Evolutionary conservation across 495 filamentous ascomycete genomes (phyloP).

Genomic region (Neurospora cerealis): DNA sequence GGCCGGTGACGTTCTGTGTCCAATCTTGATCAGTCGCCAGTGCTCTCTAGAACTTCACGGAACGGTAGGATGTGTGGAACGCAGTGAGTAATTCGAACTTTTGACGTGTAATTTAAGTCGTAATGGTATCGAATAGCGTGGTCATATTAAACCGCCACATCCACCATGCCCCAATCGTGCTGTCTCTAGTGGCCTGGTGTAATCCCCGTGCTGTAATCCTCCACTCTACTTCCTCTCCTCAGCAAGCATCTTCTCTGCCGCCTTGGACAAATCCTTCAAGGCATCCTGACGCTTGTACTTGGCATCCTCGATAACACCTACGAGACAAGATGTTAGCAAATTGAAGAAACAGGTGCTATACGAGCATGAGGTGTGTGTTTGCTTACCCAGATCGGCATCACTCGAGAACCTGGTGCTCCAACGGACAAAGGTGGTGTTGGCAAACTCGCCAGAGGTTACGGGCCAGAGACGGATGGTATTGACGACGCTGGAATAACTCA

Average conservation of each 20-base stretch:
- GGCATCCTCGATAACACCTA: constrained; percentile 59
- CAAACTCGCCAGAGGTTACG: constrained; percentile 48
- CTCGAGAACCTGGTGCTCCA: constrained; percentile 58
- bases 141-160: neutral
- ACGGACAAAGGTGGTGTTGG: constrained; percentile 50
- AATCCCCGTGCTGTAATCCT: neutral
- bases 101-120: neutral
- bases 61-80: neutral
- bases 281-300: constrained; percentile 65
- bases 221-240: constrained; percentile 4
- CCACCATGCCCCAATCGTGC: neutral
- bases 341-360: neutral
- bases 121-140: neutral
- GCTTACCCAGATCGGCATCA: constrained; percentile 57
- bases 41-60: neutral
- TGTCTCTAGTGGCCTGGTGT: neutral
- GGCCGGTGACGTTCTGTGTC: neutral
- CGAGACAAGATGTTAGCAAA: constrained; percentile 6
- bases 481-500: constrained; percentile 50
- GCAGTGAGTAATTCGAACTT: neutral
- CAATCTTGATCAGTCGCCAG: neutral
- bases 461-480: constrained; percentile 52
- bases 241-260: constrained; percentile 36
- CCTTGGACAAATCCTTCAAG: constrained; percentile 50
- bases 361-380: neutral